phyloP scores from a whole-genome alignment of 495 filamentous ascomycete genomes.

The Penicillium manginii region DNA sequence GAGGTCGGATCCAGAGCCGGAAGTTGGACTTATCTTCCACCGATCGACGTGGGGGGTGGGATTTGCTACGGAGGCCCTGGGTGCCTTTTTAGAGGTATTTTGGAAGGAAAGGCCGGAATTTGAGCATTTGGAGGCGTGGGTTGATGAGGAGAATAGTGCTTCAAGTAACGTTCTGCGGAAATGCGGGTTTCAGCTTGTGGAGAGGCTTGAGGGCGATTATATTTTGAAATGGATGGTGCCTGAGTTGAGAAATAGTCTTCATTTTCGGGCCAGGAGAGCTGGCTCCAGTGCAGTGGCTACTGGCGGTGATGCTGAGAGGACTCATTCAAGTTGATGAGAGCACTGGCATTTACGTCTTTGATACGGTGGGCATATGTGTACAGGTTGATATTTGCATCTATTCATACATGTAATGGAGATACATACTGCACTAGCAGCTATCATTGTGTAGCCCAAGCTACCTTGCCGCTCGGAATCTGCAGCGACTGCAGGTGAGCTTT shows the following conservation, averaged over 20 bases:
- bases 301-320: not conserved
- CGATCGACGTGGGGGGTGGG: conserved; percentile 34
- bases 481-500: conserved; percentile 34
- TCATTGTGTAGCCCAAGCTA: conserved; percentile 28
- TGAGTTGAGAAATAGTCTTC: conserved; percentile 10
- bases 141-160: conserved; percentile 23
- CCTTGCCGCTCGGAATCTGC: conserved; percentile 22
- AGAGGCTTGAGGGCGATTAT: conserved; percentile 23
- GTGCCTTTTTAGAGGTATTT: conserved; percentile 28
- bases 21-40: conserved; percentile 36
- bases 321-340: not conserved
- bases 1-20: conserved; percentile 19
- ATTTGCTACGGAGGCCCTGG: conserved; percentile 36
- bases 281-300: not conserved
- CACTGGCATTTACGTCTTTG: too few species aligned
- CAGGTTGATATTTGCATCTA: conserved; percentile 9
- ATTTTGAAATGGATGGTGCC: conserved; percentile 26
- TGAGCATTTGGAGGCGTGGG: conserved; percentile 19
- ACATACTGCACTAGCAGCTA: not conserved
- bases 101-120: conserved; percentile 29
- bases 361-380: not conserved
- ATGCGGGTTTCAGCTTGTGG: conserved; percentile 24
- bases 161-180: conserved; percentile 26
- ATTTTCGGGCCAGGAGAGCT: not conserved
- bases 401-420: conserved; percentile 5